Percentiles rank a stretch among this genome's conserved stretches.
phyloP scores from a whole-genome alignment of 2,329 filamentous ascomycete genomes.

The Curvularia verruculosa region DNA sequence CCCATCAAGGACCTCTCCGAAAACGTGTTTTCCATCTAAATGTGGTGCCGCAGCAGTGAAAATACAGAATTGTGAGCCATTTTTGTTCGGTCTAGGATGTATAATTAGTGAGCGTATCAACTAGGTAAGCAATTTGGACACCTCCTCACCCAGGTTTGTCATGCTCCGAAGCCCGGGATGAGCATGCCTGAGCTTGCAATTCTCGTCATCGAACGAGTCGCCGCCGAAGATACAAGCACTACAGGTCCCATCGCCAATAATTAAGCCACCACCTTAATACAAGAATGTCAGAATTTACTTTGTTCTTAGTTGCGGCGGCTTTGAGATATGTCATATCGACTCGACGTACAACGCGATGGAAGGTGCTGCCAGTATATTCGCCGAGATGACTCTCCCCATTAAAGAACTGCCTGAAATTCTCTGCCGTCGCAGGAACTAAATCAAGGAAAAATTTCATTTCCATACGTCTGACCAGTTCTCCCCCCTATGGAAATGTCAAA shows the following conservation, averaged over 20 bases:
- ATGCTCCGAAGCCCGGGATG: slow-evolving; percentile 95
- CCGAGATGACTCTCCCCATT: slow-evolving; percentile 74
- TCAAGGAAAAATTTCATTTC: slow-evolving; percentile 84
- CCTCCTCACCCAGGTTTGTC: slow-evolving; percentile 73
- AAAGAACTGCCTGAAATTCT: slow-evolving; percentile 82
- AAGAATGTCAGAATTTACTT: slow-evolving; percentile 87
- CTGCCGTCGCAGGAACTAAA: slow-evolving; percentile 80
- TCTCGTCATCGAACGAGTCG: slow-evolving; percentile 85
- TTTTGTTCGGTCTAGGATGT: slow-evolving; percentile 74
- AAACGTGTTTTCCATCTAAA: slow-evolving; percentile 95
- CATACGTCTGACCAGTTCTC: slow-evolving; percentile 72
- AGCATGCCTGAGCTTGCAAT: slow-evolving; percentile 87
- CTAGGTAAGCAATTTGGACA: background rate
- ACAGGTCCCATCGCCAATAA: slow-evolving; percentile 79
- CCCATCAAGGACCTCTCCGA: slow-evolving; percentile 86
- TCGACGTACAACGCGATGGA: slow-evolving; percentile 77
- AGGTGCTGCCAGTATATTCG: slow-evolving; percentile 78
- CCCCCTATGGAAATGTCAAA: slow-evolving; percentile 25
- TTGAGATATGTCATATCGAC: background rate
- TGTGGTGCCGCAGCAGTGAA: slow-evolving; percentile 95
- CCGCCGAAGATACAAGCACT: slow-evolving; percentile 89
- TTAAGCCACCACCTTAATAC: slow-evolving; percentile 85
- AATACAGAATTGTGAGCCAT: slow-evolving; percentile 97
- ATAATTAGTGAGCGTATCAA: background rate
- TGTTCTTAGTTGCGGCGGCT: background rate